Base-by-base conservation (phyloP, 257 asterid species). In the Lycium barbarum region DNA sequence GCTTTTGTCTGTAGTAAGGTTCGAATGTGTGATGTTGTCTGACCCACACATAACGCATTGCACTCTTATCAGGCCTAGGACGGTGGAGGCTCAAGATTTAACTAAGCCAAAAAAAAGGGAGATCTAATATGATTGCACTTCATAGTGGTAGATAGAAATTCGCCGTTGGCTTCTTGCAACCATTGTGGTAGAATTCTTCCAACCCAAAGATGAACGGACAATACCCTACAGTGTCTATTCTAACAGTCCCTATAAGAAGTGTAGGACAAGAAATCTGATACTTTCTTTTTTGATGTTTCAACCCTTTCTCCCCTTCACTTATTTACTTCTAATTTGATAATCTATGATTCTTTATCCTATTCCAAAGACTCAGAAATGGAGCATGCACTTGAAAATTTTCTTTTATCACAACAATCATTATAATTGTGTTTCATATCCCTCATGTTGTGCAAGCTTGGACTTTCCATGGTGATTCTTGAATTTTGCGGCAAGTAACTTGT, bases 401-500 rank as follows among this genome's bases (percentile, higher is more conserved):
- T 45, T 17, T 68, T 15, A 73, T 10, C 36, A 8, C 58, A n/a
- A 73, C 54, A 73, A 45, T 6, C 40, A 45, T 10, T 45, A 1
- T 73, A 71, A 38, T n/a, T 45, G 11, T 43, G 18, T 45, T 71
- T 40, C 33, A 45, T 47, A n/a, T 73, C 80, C 18, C 80, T 45
- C 33, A 20, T 73, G 80, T 47, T 73, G 58, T 5, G 18, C 11
- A 73, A 45, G 80, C 14, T 18, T 49, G 81, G 13, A 74, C 40
- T 74, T 74, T 1, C 40, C 61, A 47, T 49, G 81, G 11, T n/a
- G 58, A n/a, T 73, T 20, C 80, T 13, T 7, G 81, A 10, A 40
- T 40, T 40, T 71, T 71, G 55, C 15, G 9, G 81, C 81, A 74
- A 49, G 81, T 47, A 47, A 73, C 43, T 73, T 74, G 49, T 67